Base-by-base conservation (phyloP, 305 asterid genomes). In the Ilex paraguariensis region DNA sequence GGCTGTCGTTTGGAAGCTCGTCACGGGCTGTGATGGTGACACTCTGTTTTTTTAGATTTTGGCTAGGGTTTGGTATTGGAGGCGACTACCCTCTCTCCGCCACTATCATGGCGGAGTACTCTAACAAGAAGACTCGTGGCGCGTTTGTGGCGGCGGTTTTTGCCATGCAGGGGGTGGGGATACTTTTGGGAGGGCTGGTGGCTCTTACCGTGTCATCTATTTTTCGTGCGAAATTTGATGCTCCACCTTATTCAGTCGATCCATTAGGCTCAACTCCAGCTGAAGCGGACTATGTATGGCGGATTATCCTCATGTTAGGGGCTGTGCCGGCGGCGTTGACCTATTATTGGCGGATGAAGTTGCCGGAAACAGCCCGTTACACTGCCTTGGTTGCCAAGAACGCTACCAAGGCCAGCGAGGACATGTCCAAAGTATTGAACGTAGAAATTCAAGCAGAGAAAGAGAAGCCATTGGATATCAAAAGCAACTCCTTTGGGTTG, bases 321-420 rank as follows among this genome's bases (percentile, higher is more conserved):
- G 76, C 80, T 0, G 49, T 77, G 9, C 81, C 82, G 3, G 83
- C 85, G 2, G 67, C n/a, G 1, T 53, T 74, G 9, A 71, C 83
- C 0, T 80, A 60, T 36, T 77, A 74, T 65, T 80, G 83, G 85
- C 72, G 83, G 16, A 70, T 70, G 73, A 77, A 80, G 66, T 65
- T 80, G 83, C 83, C 81, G 11, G 86, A 77, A 63, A 80, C 83
- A 0, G 80, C 78, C 0, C 70, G 82, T 4, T 80, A 80, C 85
- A 80, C 82, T 0, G 82, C 80, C 13, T 31, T 80, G 9, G 79
- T 80, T 2, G 80, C 79, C 17, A 72, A 72, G 61, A 65, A 77
- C 53, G 70, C 73, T 0, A 72, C 71, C 31, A 70, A 62, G 60
- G 85, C 85, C 2, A 65, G 73, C 13, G 42, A 21, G 0, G 83